Percentiles rank a stretch among this genome's conserved stretches.
Conservation (phyloP, 495 filamentous ascomycete species). For the Aspergillus saccharolyticus region DNA sequence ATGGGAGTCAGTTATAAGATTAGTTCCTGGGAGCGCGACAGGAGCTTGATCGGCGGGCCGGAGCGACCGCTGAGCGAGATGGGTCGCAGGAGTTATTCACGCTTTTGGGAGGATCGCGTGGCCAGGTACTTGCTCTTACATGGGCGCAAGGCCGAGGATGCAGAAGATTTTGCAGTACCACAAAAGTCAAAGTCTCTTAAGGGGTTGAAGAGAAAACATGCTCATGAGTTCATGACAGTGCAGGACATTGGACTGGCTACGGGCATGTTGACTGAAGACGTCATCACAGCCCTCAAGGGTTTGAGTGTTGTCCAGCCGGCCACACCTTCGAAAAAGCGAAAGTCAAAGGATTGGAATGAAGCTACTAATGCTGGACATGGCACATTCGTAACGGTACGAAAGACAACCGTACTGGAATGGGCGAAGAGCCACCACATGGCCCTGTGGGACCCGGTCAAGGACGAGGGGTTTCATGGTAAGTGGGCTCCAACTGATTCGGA, state of each 20-base stretch:
- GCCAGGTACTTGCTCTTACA: slow-evolving; percentile 54
- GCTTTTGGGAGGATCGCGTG: slow-evolving; percentile 80
- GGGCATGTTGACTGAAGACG: slow-evolving; percentile 78
- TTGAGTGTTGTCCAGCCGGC: slow-evolving; percentile 70
- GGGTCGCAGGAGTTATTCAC: slow-evolving; percentile 71
- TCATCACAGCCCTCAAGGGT: slow-evolving; percentile 68
- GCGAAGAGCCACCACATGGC: slow-evolving; percentile 34
- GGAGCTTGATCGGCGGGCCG: slow-evolving; percentile 76
- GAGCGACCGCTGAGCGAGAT: slow-evolving; percentile 88
- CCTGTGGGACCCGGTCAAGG: slow-evolving; percentile 44
- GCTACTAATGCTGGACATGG: slow-evolving; percentile 23
- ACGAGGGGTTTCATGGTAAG: slow-evolving; percentile 42
- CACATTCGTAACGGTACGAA: slow-evolving; percentile 37
- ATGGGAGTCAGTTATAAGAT: slow-evolving; percentile 94
- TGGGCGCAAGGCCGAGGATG: slow-evolving; percentile 19
- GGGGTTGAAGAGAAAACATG: slow-evolving; percentile 23
- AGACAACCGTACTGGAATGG: slow-evolving; percentile 46
- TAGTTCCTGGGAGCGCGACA: slow-evolving; percentile 63
- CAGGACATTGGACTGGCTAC: slow-evolving; percentile 58
- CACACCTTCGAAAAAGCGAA: slow-evolving; percentile 39
- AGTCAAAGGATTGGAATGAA: slow-evolving; percentile 19
- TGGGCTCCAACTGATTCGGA: slow-evolving; percentile 19
- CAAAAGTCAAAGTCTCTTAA: slow-evolving; percentile 29
- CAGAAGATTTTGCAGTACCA: slow-evolving; percentile 14
- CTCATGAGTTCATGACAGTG: slow-evolving; percentile 44